phyloP scores from a whole-genome alignment of 2,329 filamentous ascomycete genomes.

The Cordyceps pruinosa region DNA sequence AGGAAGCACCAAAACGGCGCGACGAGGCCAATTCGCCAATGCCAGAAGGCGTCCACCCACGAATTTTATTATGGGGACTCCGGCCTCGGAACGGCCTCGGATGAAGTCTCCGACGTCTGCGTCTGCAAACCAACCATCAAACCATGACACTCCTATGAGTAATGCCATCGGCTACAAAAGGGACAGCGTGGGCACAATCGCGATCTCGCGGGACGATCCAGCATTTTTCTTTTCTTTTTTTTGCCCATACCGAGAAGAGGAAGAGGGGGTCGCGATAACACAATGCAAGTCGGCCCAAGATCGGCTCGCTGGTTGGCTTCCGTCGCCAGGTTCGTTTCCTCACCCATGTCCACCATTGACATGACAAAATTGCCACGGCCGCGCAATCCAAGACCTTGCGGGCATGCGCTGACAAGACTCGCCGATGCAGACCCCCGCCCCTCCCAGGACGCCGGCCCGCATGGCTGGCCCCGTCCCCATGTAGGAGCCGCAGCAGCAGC shows the following conservation, averaged over 20 bases:
- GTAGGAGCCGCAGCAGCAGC: no score
- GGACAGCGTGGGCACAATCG: neutral
- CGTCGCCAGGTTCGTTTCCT: neutral
- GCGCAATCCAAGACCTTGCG: neutral
- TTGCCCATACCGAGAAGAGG: neutral
- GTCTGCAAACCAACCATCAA: neutral
- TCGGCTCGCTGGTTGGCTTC: neutral
- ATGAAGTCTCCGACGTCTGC: neutral
- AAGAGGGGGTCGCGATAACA: slow-evolving; percentile 8
- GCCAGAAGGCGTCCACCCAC: neutral
- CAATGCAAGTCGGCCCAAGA: neutral
- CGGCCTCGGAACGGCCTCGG: slow-evolving; percentile 8
- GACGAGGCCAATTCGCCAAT: neutral
- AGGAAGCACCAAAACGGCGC: neutral
- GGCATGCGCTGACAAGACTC: no score
- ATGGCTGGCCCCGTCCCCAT: neutral
- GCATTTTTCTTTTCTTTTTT: neutral
- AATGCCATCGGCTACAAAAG: slow-evolving; percentile 7
- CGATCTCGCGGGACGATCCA: neutral
- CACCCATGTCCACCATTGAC: neutral
- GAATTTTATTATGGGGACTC: neutral
- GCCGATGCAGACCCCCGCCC: neutral
- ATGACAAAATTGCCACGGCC: neutral
- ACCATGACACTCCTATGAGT: slow-evolving; percentile 11
- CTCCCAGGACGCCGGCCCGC: neutral